Evolutionary conservation across 1,284 basidiomycete species (phyloP), one percentile per base, ranked within the genome.

Genomic region (Ceraceosorus guamensis): DNA sequence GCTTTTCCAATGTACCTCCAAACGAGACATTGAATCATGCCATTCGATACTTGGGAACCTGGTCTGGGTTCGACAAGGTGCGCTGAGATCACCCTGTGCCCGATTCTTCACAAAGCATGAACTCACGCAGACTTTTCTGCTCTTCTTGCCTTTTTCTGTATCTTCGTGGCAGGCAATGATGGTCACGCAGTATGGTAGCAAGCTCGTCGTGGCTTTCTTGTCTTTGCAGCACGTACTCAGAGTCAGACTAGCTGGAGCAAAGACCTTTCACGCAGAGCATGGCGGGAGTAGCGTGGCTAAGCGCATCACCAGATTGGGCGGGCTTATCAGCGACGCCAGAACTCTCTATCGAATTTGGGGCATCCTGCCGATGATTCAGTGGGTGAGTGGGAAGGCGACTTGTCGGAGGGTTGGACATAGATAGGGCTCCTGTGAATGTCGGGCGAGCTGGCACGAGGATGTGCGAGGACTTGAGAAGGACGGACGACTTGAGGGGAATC

Each of bases 341-440:
- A 53, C 65, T 33, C 63, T 76, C 6, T 74, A 60, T 59, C 61
- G 73, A 31, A 76, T 76, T 52, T 74, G 72, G 71, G 71, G 69
- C n/a, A 57, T 75, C n/a, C 56, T 76, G 47, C 70, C 72, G 39
- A 76, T 76, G 52, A 24, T 74, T 51, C 64, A 76, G 59, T 76
- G 73, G 73, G 56, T 58, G 35, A 45, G 48, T 46, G n/a, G 24
- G 31, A n/a, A n/a, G n/a, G n/a, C n/a, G n/a, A 51, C 31, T 14
- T 14, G n/a, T 47, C n/a, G n/a, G n/a, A n/a, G n/a, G n/a, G n/a
- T n/a, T n/a, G n/a, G n/a, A n/a, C n/a, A n/a, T n/a, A n/a, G n/a
- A n/a, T n/a, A n/a, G n/a, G n/a, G n/a, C n/a, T n/a, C n/a, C n/a
- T n/a, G n/a, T n/a, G n/a, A n/a, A 11, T 32, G n/a, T 49, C 48